These are phyloP conservation scores for Neocallimastix lanati DNA, from an alignment of 192 early-diverging fungal species.

Conservation along the genomic window DNA sequence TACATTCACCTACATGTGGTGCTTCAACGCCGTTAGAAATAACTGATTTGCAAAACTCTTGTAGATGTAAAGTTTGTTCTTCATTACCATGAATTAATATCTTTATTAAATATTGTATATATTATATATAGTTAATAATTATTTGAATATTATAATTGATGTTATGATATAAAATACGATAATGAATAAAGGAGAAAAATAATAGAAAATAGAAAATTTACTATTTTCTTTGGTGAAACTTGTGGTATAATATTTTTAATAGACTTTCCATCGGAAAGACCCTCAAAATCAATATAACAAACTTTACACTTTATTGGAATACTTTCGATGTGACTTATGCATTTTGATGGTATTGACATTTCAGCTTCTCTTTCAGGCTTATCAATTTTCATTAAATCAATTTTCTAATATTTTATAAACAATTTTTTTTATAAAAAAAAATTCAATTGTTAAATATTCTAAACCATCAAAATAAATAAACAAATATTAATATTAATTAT, in stretches of 20 bases:
- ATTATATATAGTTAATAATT: too few species aligned
- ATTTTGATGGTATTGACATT: conserved; percentile 56
- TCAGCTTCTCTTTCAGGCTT: conserved; percentile 27
- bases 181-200: too few species aligned
- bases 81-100: conserved; percentile 72
- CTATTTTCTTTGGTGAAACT: conserved; percentile 59
- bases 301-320: conserved; percentile 54
- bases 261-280: conserved; percentile 69
- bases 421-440: too few species aligned
- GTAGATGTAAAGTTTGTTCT: conserved; percentile 46
- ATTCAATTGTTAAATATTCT: too few species aligned
- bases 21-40: conserved; percentile 73
- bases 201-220: too few species aligned
- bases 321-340: conserved; percentile 30
- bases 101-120: conserved; percentile 3
- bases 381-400: conserved; percentile 25
- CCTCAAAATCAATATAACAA: conserved; percentile 80
- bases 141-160: too few species aligned
- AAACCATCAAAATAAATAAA: too few species aligned
- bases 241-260: conserved; percentile 69
- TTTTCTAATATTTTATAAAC: conserved; percentile 5
- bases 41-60: conserved; percentile 38
- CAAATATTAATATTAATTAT: too few species aligned
- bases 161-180: too few species aligned
- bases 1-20: conserved; percentile 58